Evolutionary conservation across 495 filamentous ascomycete genomes (phyloP).

Genomic region (Sporormia fimetaria): DNA sequence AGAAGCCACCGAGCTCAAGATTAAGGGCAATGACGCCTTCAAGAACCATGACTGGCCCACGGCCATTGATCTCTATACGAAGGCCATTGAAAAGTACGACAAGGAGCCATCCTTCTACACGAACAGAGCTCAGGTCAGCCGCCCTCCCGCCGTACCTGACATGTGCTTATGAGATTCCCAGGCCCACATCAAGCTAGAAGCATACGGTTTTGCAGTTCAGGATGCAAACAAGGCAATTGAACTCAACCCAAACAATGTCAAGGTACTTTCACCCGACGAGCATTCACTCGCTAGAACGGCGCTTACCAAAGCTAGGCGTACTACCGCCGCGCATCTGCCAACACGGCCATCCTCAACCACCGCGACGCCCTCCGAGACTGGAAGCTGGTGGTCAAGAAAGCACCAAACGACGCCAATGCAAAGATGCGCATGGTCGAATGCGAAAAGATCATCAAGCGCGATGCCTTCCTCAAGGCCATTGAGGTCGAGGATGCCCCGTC

Average conservation of each 20-base stretch:
- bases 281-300: neutral
- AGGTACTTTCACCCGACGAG: constrained; percentile 53
- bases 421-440: constrained; percentile 82
- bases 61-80: constrained; percentile 75
- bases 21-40: constrained; percentile 90
- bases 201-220: constrained; percentile 81
- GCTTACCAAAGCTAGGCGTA: constrained; percentile 54
- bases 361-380: constrained; percentile 85
- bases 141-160: constrained; percentile 10
- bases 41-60: constrained; percentile 73
- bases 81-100: constrained; percentile 79
- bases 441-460: constrained; percentile 79
- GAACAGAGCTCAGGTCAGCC: constrained; percentile 80
- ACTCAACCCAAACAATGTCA: constrained; percentile 74
- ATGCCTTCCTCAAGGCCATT: constrained; percentile 89
- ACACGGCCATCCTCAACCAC: constrained; percentile 78
- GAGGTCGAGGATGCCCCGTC: constrained; percentile 85
- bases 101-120: constrained; percentile 81
- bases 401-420: constrained; percentile 78
- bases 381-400: constrained; percentile 76
- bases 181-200: constrained; percentile 91
- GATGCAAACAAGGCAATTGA: constrained; percentile 94
- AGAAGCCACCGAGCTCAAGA: constrained; percentile 74
- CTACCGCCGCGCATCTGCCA: constrained; percentile 83
- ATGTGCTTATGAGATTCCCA: constrained; percentile 29